A percentile compares a stretch with the other conserved stretches of the same genome.
These are phyloP conservation scores for Hortiboletus flavorubellus DNA, from an alignment of 768 basidiomycete genomes.

Conservation along the genomic window DNA sequence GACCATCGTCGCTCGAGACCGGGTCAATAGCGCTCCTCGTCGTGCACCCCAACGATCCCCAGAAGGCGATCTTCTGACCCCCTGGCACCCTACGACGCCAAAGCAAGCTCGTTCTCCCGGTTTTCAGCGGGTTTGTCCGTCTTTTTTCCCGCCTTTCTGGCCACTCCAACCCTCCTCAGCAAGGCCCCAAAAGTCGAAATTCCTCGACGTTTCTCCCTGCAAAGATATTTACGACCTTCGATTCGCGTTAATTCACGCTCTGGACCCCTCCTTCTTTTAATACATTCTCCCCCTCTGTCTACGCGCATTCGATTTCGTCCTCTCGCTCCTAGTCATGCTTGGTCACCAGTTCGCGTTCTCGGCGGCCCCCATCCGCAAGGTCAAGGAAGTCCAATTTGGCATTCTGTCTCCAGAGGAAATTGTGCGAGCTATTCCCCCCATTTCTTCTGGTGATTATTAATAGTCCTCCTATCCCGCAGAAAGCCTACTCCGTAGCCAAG, in stretches of 20 bases:
- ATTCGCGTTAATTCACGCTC: constrained; percentile 30
- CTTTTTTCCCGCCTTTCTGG: constrained; percentile 17
- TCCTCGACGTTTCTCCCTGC: constrained; percentile 1
- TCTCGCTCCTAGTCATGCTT: constrained; percentile 50
- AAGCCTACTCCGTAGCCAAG: constrained; percentile 98
- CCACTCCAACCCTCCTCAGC: not conserved
- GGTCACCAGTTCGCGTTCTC: constrained; percentile 92
- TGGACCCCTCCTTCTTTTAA: constrained; percentile 4
- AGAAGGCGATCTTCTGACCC: not conserved
- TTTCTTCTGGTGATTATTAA: constrained; percentile 7
- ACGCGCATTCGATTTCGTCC: constrained; percentile 14
- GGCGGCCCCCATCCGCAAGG: constrained; percentile 90
- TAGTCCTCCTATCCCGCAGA: constrained; percentile 47
- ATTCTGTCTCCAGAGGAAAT: constrained; percentile 99
- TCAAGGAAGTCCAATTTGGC: constrained; percentile 98
- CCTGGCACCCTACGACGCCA: not conserved
- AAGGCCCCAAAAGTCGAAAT: constrained; percentile 22
- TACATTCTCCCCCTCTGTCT: not conserved
- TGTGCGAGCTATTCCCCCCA: constrained; percentile 39
- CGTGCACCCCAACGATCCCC: constrained; percentile 4
- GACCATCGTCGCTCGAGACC: constrained; percentile 28
- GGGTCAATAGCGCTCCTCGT: constrained; percentile 18
- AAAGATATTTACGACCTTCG: constrained; percentile 6
- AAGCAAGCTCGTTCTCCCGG: constrained; percentile 1
- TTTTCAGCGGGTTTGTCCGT: constrained; percentile 12